Percentiles rank a stretch among this genome's conserved stretches.
Evolutionary conservation across 2,329 filamentous ascomycete species (phyloP).

Genomic region (Fusarium torreyae): DNA sequence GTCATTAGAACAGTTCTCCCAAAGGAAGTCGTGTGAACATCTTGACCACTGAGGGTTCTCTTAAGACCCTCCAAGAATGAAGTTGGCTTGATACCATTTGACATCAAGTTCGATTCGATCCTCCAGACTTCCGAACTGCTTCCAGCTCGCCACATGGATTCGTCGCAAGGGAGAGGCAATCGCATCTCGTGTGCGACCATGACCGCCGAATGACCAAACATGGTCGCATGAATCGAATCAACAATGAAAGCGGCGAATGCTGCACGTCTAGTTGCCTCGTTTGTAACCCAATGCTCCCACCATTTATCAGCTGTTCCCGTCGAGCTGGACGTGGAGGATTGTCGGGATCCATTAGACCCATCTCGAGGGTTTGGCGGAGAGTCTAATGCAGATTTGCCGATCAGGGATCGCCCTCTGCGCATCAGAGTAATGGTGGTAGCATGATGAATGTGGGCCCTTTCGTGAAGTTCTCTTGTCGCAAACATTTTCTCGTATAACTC

Average conservation of each 20-base stretch:
- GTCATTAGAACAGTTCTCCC: conserved; percentile 95
- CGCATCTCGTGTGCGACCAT: conserved; percentile 98
- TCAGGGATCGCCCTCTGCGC: conserved; percentile 91
- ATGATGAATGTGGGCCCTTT: conserved; percentile 96
- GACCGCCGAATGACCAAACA: conserved; percentile 97
- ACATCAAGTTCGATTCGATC: conserved; percentile 83
- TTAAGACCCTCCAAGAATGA: conserved; percentile 94
- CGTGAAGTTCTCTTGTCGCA: conserved; percentile 90
- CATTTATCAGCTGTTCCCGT: conserved; percentile 85
- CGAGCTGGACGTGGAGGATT: conserved; percentile 73
- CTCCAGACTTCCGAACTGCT: conserved; percentile 89
- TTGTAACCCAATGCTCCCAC: conserved; percentile 97
- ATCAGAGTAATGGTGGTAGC: conserved; percentile 96
- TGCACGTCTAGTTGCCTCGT: conserved; percentile 89
- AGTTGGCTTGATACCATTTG: conserved; percentile 86
- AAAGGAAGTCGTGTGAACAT: conserved; percentile 92
- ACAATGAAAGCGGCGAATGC: conserved; percentile 96
- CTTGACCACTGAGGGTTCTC: conserved; percentile 86
- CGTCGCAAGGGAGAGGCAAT: conserved; percentile 91
- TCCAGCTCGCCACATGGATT: conserved; percentile 91
- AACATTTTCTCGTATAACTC: conserved; percentile 99
- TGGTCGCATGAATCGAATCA: conserved; percentile 95
- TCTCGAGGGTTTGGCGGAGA: conserved; percentile 84
- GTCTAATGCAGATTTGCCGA: conserved; percentile 87
- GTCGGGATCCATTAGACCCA: conserved; percentile 67